Conservation (phyloP, 2,329 filamentous ascomycete genomes). For the Trichoderma cornu-damae region DNA sequence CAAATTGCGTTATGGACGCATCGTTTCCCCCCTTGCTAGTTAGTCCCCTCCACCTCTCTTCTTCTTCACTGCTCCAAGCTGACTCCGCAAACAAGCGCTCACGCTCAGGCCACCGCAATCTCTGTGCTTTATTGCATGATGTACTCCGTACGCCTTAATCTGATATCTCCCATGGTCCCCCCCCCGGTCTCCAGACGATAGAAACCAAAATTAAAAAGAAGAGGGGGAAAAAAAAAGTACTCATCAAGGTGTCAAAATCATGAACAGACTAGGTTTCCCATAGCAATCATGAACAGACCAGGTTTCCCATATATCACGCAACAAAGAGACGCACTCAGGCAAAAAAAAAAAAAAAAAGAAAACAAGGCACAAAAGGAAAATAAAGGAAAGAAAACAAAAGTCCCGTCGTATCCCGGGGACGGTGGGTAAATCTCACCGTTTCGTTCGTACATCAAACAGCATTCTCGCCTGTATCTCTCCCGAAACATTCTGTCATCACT, state of each 20-base stretch:
- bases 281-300: constrained; percentile 1
- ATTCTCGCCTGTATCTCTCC: neutral
- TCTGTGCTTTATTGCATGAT: too few relatives aligned
- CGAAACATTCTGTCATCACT: neutral
- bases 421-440: too few relatives aligned
- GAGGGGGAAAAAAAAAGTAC: neutral
- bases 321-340: neutral
- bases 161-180: constrained; percentile 11
- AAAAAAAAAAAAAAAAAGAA: neutral
- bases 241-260: neutral
- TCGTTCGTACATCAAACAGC: neutral
- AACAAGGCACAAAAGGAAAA: neutral
- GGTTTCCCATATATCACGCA: constrained; percentile 3
- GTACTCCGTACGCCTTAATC: constrained; percentile 14
- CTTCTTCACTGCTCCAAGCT: neutral
- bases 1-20: neutral
- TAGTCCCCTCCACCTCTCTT: neutral
- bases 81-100: constrained; percentile 9
- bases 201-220: too few relatives aligned
- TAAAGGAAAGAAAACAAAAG: neutral
- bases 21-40: neutral
- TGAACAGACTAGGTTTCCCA: constrained; percentile 3
- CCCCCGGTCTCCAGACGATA: too few relatives aligned
- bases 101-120: constrained; percentile 15
- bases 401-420: too few relatives aligned